Evolutionary conservation across 2,329 filamentous ascomycete species (phyloP).

Genomic region (Cytospora chrysosperma): DNA sequence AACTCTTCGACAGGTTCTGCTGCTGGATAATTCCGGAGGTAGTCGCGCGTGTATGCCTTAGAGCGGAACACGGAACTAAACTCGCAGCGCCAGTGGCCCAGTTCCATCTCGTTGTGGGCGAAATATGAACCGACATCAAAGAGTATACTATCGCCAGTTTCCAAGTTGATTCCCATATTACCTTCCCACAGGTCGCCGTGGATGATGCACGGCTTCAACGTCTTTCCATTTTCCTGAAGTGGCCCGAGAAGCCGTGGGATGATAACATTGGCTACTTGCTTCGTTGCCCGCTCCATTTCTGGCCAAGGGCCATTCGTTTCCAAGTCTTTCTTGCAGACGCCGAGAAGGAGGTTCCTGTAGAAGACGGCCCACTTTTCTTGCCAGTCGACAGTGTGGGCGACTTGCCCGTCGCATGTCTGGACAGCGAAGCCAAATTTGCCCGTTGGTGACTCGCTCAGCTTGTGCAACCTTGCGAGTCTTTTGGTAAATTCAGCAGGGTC

Average conservation of each 20-base stretch:
- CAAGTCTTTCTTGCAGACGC: constrained; percentile 32
- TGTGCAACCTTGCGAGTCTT: constrained; percentile 25
- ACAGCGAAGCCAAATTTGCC: constrained; percentile 40
- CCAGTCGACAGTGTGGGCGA: constrained; percentile 34
- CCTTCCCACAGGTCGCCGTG: constrained; percentile 44
- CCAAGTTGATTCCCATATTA: constrained; percentile 36
- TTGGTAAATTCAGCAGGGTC: constrained; percentile 21
- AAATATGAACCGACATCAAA: constrained; percentile 25
- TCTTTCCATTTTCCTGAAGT: constrained; percentile 27
- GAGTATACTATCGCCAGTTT: constrained; percentile 38
- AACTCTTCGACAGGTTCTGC: constrained; percentile 16
- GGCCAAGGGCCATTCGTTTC: constrained; percentile 34
- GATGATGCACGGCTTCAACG: constrained; percentile 34
- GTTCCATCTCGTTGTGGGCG: constrained; percentile 38
- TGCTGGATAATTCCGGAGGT: constrained; percentile 12
- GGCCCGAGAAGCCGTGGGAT: constrained; percentile 34
- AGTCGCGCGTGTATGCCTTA: background rate
- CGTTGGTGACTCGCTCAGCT: constrained; percentile 26
- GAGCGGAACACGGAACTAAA: constrained; percentile 10
- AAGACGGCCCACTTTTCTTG: constrained; percentile 40
- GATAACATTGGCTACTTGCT: constrained; percentile 26
- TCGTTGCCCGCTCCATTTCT: constrained; percentile 30
- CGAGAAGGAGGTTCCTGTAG: constrained; percentile 36
- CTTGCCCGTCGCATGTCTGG: constrained; percentile 34
- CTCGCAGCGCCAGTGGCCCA: constrained; percentile 32